These are phyloP conservation scores for Lipomyces yamadae DNA, from an alignment of 805 yeast genomes.

Conservation along the genomic window DNA sequence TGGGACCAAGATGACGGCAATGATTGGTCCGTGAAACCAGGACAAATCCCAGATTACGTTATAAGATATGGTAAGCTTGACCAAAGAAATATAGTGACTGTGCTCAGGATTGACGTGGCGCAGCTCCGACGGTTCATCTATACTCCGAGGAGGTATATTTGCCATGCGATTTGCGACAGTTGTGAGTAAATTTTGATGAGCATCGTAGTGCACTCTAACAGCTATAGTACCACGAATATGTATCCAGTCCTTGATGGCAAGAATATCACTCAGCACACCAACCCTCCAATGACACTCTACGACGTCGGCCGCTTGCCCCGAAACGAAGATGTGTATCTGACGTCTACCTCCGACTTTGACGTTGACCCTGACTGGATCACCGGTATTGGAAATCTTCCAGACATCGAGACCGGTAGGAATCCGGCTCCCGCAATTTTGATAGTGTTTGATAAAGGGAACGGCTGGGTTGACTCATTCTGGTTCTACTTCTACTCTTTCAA, in stretches of 20 bases:
- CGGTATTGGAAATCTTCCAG: constrained; percentile 70
- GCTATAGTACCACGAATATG: constrained; percentile 37
- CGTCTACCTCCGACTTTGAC: constrained; percentile 72
- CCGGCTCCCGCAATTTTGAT: constrained; percentile 81
- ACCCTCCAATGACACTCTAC: constrained; percentile 40
- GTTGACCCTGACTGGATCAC: constrained; percentile 83
- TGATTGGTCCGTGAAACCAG: constrained; percentile 37
- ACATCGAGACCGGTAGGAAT: constrained; percentile 70
- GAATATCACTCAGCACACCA: constrained; percentile 41
- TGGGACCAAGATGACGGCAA: neutral
- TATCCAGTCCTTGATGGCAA: constrained; percentile 40
- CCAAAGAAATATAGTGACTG: neutral
- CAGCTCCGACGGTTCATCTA: constrained; percentile 74
- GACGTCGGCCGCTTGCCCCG: constrained; percentile 46
- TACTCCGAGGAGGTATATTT: constrained; percentile 87
- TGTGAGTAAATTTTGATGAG: constrained; percentile 52
- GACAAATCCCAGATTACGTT: constrained; percentile 39
- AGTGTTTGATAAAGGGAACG: constrained; percentile 90
- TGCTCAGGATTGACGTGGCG: neutral
- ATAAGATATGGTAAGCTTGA: constrained; percentile 32
- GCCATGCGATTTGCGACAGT: constrained; percentile 76
- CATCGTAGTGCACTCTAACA: constrained; percentile 55
- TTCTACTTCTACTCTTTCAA: constrained; percentile 94
- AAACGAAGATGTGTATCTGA: constrained; percentile 56
- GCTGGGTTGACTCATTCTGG: constrained; percentile 96